Base-by-base conservation (phyloP, 768 basidiomycete species). In the Kwoniella sp. region DNA sequence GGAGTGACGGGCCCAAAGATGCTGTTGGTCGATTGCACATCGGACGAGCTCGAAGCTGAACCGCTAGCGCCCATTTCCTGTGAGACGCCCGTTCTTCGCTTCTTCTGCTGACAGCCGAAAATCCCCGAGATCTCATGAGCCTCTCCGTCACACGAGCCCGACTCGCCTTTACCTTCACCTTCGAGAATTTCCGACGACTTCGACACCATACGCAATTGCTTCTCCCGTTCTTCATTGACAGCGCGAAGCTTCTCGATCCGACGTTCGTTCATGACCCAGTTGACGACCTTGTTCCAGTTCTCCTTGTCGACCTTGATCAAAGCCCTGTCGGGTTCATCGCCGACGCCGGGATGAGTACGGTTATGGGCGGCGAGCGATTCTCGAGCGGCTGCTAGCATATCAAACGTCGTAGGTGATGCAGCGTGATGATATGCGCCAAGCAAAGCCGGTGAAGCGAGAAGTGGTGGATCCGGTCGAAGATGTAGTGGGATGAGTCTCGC, bases 201-300 rank as follows among this genome's bases (percentile, higher is more conserved):
- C 5, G 70, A 53, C 4, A 73, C 67, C 22, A 58, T 55, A 19
- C 40, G 44, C 50, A 77, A 47, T 22, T 68, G 37, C 50, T 67
- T 70, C n/a, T 69, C 70, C 21, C 75, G 46, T 48, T 74, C 75
- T 48, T 74, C 75, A 19, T 60, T 61, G 15, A 74, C 26, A 8
- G 57, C 25, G 1, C 75, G 65, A 13, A 77, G 47, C 40, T 77
- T 77, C 48, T 77, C 75, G 6, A 65, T 49, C 8, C 75, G 54
- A 37, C 75, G 44, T 48, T 77, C 75, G 60, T 71, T 70, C 75
- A 77, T 72, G 8, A 77, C 71, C 75, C 75, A 77, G 52, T 74
- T 77, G 60, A 77, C 73, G 24, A 62, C 50, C 54, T 63, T 63
- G 51, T 77, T 77, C 75, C 75, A 77, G 19, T 49, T 60, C 30